Evolutionary conservation across 2,329 filamentous ascomycete genomes (phyloP), one percentile per base, ranked within the genome.

Genomic region (Hypocrella siamensis): DNA sequence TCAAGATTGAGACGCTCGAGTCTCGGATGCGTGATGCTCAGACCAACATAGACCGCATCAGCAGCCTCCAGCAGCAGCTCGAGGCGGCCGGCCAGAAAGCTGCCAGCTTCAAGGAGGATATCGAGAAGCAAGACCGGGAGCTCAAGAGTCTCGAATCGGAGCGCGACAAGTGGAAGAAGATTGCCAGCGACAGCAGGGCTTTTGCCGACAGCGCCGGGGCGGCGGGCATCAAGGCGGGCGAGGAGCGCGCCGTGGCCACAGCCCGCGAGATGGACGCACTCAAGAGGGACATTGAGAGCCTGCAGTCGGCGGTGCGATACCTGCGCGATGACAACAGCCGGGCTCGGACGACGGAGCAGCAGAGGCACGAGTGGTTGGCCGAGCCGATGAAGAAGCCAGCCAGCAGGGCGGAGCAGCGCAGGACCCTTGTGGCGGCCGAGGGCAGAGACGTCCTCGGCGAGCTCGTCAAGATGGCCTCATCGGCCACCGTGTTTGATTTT

Each of bases 1-100:
- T 94, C 42, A 86, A 90, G 53, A 93, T 94, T 42, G 88, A 94
- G 54, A 82, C 90, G 26, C 73, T 96, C 24, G 82, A 93, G 52
- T 81, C 82, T 6, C 70, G 83, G 35, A 86, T 90, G 76, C 75
- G 77, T 35, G 85, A 92, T 47, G 81, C 82, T 5, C 74, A 75
- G 40, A 75, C 79, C 49, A 86, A 88, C 54, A 73, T 80, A 11
- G 71, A 75, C 31, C 67, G 67, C 32, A 80, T 84, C 41, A 61
- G 62, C 15, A 71, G 74, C 33, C 62, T 84, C 10, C 78, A 83
- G 51, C 56, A 56, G 21, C 59, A 65, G 43, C 61, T 80, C 17
- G 63, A 65, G 30, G 57, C 63, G 14, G 61, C 68, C 17, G 62
- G 65, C 39, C 53, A 62, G 35, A 57, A 63, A 26, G 60, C 66